These are phyloP conservation scores for Fusarium acutatum DNA, from an alignment of 2,329 filamentous ascomycete genomes.

Conservation along the genomic window DNA sequence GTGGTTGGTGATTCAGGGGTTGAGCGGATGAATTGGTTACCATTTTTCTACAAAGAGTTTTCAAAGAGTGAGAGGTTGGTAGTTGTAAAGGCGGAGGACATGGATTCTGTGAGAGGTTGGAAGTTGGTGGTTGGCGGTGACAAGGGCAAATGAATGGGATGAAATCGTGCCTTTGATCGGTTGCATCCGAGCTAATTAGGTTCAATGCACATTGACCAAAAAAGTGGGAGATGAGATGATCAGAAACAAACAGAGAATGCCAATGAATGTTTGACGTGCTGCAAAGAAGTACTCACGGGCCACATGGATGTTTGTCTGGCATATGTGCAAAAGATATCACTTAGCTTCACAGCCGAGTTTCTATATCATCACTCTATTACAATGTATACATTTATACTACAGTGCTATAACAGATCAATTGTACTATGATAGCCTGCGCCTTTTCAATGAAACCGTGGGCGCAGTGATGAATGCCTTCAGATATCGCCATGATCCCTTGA, in stretches of 20 bases:
- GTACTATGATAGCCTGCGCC: too few relatives aligned
- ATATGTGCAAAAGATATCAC: neutral
- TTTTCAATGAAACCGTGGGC: neutral
- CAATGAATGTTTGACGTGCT: neutral
- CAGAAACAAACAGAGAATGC: neutral
- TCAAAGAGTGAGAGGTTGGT: slow-evolving; percentile 21
- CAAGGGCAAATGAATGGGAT: slow-evolving; percentile 1
- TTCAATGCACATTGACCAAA: slow-evolving; percentile 8
- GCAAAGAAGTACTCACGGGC: slow-evolving; percentile 16
- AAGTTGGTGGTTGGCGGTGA: slow-evolving; percentile 22
- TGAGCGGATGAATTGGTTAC: neutral
- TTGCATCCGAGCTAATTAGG: slow-evolving; percentile 32
- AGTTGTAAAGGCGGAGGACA: neutral
- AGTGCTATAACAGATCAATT: neutral
- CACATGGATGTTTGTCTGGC: neutral
- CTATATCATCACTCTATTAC: neutral
- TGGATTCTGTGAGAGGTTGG: slow-evolving; percentile 7
- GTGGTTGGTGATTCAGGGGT: slow-evolving; percentile 27
- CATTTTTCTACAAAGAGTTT: neutral
- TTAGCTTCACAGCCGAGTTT: neutral
- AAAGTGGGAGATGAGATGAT: slow-evolving; percentile 24
- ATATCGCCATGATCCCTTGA: neutral
- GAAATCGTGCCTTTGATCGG: slow-evolving; percentile 35
- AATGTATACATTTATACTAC: neutral
- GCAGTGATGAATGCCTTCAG: neutral